Percentiles rank a stretch among this genome's conserved stretches.
Evolutionary conservation across 148 eudicot species (phyloP).

Genomic region (Drosera capensis): DNA sequence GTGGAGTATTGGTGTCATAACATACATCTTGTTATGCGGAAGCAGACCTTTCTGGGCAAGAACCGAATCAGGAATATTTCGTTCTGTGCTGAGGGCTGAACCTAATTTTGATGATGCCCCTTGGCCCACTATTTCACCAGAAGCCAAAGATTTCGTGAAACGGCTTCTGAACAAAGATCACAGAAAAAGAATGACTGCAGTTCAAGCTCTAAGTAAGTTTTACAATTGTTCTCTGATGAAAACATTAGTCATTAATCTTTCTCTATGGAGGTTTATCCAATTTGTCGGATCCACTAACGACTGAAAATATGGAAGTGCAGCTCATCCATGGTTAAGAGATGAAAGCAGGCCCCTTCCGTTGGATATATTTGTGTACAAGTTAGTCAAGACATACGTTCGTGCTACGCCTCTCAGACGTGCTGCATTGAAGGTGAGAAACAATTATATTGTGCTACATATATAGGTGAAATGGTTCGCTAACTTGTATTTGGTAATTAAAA

Average conservation of each 20-base stretch:
- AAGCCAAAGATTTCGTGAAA: conserved; percentile 80
- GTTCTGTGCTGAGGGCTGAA: conserved; percentile 76
- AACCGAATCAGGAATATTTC: conserved; percentile 89
- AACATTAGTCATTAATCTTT: background rate
- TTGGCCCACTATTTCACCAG: conserved; percentile 73
- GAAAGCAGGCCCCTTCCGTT: conserved; percentile 48
- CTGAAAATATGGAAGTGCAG: conserved; percentile 30
- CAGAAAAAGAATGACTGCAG: conserved; percentile 88
- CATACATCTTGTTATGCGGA: conserved; percentile 83
- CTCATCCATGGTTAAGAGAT: conserved; percentile 90
- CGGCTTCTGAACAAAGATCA: conserved; percentile 81
- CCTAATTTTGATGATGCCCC: conserved; percentile 79
- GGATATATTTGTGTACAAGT: conserved; percentile 60
- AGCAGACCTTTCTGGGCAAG: conserved; percentile 93
- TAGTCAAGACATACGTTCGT: conserved; percentile 58
- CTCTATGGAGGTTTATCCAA: no score
- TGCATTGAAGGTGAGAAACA: conserved; percentile 49
- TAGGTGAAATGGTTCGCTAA: no score
- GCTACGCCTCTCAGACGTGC: conserved; percentile 72
- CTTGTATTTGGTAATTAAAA: no score
- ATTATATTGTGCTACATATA: no score
- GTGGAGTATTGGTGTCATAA: conserved; percentile 91
- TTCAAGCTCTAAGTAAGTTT: conserved; percentile 72
- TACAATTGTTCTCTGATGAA: background rate
- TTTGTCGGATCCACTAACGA: conserved; percentile 1